Evolutionary conservation across 1,139 yeast species (phyloP), one percentile per base, ranked within the genome.

Genomic region (Yamadazyma friedrichii): DNA sequence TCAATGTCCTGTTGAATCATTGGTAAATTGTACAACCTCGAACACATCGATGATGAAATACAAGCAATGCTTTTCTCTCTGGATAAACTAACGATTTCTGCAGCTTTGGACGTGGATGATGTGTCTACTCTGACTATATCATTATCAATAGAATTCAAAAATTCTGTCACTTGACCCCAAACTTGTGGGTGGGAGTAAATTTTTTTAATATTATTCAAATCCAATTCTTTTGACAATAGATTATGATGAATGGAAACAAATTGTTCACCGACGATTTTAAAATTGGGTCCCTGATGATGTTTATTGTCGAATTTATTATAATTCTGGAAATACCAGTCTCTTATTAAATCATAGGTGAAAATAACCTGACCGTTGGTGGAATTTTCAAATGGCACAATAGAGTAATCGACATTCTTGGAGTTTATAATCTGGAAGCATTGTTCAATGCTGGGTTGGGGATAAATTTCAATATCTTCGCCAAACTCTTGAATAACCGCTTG

Each of bases 121-220:
- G 84, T 74, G 60, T 89, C 96, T 9, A 84, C 66, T 45, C 61
- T 72, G 36, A 71, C 70, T n/a, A 76, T 61, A 44, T 30, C 65
- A 59, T 64, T 62, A 1, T 59, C 54, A 38, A 70, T 52, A 3
- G 59, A 49, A n/a, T 59, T 55, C 39, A 85, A 57, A 58, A 82
- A 84, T 10, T 67, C 59, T 2, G 76, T 70, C 35, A 88, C 84
- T 58, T 93, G 98, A 3, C 97, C 95, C 98, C 98, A 93, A 0
- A 89, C 98, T 59, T 93, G 98, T 3, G 98, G 98, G 61, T 93
- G 98, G 2, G 96, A 85, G 64, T 87, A 87, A 20, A 93, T 74
- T 31, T 74, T 77, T 12, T 64, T 63, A 40, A 84, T 73, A 13
- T 74, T 59, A 1, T 65, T 54, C 1, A 81, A 52, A 26, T 68